Percentiles rank a stretch among this genome's conserved stretches.
phyloP scores from a whole-genome alignment of 305 asterid genomes.

The Fraxinus angustifolia region DNA sequence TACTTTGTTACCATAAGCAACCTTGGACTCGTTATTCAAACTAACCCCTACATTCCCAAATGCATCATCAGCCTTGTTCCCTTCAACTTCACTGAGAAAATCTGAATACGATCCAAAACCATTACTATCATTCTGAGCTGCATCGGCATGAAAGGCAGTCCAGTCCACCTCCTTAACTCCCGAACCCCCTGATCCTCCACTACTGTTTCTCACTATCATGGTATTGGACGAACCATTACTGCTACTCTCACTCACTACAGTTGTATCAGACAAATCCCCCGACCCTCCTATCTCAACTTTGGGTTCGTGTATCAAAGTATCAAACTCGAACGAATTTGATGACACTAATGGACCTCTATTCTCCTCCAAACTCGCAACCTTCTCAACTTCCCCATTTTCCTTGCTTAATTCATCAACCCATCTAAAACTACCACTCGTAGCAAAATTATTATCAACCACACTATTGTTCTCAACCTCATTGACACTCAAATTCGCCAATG shows the following conservation, averaged over 20 bases:
- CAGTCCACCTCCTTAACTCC: constrained; percentile 55
- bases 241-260: constrained; percentile 14
- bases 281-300: constrained; percentile 30
- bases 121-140: constrained; percentile 38
- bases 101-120: constrained; percentile 80
- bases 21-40: constrained; percentile 31
- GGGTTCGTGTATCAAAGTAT: constrained; percentile 11
- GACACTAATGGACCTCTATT: constrained; percentile 21
- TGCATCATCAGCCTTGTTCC: constrained; percentile 43
- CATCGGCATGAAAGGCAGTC: constrained; percentile 49
- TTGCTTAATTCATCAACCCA: constrained; percentile 18
- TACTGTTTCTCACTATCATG: constrained; percentile 21
- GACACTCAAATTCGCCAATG: constrained; percentile 59
- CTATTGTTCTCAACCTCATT: constrained; percentile 38
- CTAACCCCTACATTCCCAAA: constrained; percentile 32
- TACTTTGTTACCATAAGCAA: constrained; percentile 29
- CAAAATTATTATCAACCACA: constrained; percentile 26
- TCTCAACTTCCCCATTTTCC: constrained; percentile 21
- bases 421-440: constrained; percentile 18
- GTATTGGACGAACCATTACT: constrained; percentile 23
- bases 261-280: constrained; percentile 23
- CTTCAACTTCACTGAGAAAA: constrained; percentile 62
- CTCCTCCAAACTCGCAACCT: constrained; percentile 24
- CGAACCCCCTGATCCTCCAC: constrained; percentile 34
- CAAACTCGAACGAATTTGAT: constrained; percentile 27